Percentiles rank a stretch among this genome's conserved stretches.
These are phyloP conservation scores for Citrullus colocynthis DNA, from an alignment of 306 rosid species.

Conservation along the genomic window DNA sequence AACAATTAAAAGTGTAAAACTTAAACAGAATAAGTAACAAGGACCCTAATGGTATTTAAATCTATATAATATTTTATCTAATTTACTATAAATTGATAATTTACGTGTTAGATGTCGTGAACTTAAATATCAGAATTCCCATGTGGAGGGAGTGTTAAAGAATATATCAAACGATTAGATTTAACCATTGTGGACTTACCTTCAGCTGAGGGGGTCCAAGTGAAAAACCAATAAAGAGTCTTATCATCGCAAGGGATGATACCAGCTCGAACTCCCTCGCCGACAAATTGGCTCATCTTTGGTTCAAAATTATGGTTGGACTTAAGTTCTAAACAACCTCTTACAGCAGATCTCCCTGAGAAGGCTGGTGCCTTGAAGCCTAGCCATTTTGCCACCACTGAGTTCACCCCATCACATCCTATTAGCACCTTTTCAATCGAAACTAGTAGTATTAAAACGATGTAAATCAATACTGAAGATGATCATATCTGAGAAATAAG, in stretches of 20 bases:
- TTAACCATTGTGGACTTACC: constrained; percentile 18
- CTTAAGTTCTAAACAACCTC: constrained; percentile 30
- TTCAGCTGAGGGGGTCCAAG: constrained; percentile 42
- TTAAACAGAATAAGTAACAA: background rate
- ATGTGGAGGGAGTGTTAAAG: background rate
- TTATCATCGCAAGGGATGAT: constrained; percentile 33
- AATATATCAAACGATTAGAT: background rate
- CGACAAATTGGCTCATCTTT: constrained; percentile 24
- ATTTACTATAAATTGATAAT: background rate
- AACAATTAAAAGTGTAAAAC: background rate
- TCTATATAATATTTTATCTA: background rate
- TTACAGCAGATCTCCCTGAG: constrained; percentile 35
- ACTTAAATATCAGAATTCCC: background rate
- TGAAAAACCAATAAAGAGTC: constrained; percentile 41
- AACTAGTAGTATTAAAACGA: background rate
- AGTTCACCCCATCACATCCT: constrained; percentile 84
- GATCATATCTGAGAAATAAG: background rate
- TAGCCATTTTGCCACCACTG: constrained; percentile 56
- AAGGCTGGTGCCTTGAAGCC: constrained; percentile 40
- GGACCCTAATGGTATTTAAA: background rate
- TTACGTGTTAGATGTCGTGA: background rate
- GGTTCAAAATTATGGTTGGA: constrained; percentile 27
- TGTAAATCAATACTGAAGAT: background rate
- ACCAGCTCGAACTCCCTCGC: constrained; percentile 46
- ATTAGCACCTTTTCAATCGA: constrained; percentile 39